A percentile compares a stretch with the other conserved stretches of the same genome.
phyloP scores from a whole-genome alignment of 2,329 filamentous ascomycete genomes.

The Colletotrichum sp. region DNA sequence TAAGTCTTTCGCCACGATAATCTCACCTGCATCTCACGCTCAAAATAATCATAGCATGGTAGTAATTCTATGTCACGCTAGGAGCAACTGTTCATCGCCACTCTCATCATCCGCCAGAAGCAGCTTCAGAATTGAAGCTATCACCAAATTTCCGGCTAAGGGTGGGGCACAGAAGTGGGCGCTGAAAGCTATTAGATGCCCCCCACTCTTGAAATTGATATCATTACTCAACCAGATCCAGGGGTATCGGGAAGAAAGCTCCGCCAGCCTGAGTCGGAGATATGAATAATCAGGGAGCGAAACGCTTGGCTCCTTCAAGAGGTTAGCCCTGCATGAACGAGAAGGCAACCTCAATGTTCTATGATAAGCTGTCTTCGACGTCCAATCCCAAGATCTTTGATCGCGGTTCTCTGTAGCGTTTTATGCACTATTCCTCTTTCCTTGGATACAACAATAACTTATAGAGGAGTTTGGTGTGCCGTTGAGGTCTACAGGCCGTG shows the following conservation, averaged over 20 bases:
- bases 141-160: not conserved
- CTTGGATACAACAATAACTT: too few relatives aligned
- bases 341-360: not conserved
- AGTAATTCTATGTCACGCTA: too few relatives aligned
- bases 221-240: not conserved
- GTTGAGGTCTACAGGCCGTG: too few relatives aligned
- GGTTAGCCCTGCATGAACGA: not conserved
- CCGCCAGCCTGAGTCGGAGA: not conserved
- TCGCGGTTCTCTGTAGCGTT: too few relatives aligned
- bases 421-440: too few relatives aligned
- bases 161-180: not conserved
- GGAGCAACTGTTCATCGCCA: not conserved
- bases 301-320: not conserved
- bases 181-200: not conserved
- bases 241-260: not conserved
- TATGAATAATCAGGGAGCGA: not conserved
- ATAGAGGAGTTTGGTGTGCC: too few relatives aligned
- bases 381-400: too few relatives aligned
- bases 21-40: not conserved
- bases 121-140: not conserved
- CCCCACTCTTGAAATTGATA: not conserved
- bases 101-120: fast-evolving
- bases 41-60: not conserved
- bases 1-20: not conserved
- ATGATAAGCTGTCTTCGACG: too few relatives aligned